phyloP scores from a whole-genome alignment of 495 filamentous ascomycete species.

The Hamigera avellanea region DNA sequence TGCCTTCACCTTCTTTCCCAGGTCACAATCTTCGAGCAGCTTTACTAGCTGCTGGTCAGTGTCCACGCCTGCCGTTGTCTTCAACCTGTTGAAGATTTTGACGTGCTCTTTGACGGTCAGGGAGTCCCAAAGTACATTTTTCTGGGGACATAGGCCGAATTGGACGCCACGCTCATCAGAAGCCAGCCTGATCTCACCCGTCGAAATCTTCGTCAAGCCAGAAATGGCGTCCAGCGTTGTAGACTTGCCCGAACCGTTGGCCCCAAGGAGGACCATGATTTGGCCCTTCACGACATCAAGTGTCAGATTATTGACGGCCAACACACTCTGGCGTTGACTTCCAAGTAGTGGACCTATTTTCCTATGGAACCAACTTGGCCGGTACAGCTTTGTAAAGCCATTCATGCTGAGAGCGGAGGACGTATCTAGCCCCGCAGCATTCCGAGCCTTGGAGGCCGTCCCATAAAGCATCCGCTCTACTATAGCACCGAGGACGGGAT shows the following conservation, averaged over 20 bases:
- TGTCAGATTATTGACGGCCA: slow-evolving; percentile 59
- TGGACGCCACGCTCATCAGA: slow-evolving; percentile 50
- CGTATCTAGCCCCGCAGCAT: slow-evolving; percentile 28
- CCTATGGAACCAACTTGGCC: slow-evolving; percentile 48
- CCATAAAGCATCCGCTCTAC: slow-evolving; percentile 68
- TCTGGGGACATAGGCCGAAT: slow-evolving; percentile 79
- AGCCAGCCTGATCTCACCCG: slow-evolving; percentile 54
- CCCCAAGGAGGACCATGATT: slow-evolving; percentile 71
- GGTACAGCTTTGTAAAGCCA: slow-evolving; percentile 63
- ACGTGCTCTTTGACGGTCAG: slow-evolving; percentile 77
- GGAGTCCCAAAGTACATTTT: slow-evolving; percentile 82
- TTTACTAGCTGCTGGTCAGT: slow-evolving; percentile 40
- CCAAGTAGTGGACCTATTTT: slow-evolving; percentile 34
- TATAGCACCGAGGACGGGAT: slow-evolving; percentile 56
- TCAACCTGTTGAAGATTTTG: slow-evolving; percentile 64
- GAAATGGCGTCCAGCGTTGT: slow-evolving; percentile 82
- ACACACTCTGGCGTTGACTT: slow-evolving; percentile 46
- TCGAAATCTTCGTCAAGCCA: slow-evolving; percentile 59
- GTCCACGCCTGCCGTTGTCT: slow-evolving; percentile 43
- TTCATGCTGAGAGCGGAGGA: slow-evolving; percentile 47
- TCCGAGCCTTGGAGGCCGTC: slow-evolving; percentile 50
- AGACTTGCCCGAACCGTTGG: slow-evolving; percentile 78
- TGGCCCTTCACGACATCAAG: slow-evolving; percentile 59
- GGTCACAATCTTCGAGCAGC: slow-evolving; percentile 56
- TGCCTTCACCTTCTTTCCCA: slow-evolving; percentile 55